Evolutionary conservation across 441 rosid genomes (phyloP).

Genomic region (Croton setiger): DNA sequence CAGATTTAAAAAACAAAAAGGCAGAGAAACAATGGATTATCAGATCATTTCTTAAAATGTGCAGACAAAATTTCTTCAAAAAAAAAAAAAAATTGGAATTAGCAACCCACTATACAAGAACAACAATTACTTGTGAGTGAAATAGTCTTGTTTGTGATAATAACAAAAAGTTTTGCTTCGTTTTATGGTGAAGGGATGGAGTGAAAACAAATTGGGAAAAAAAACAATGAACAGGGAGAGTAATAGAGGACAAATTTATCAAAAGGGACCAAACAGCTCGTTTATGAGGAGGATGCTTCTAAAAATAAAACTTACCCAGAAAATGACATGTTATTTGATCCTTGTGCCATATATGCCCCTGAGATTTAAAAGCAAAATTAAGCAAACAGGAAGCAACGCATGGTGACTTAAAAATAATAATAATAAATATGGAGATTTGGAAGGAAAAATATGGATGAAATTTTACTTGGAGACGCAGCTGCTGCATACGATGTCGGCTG

Average conservation of each 20-base stretch:
- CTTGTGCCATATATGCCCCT: conserved; percentile 49
- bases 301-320: conserved; percentile 37
- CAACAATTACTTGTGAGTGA: not conserved
- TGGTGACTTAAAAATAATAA: not conserved
- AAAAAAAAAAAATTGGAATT: no score
- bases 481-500: conserved; percentile 39
- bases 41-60: not conserved
- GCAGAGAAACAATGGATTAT: not conserved
- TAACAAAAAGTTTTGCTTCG: not conserved
- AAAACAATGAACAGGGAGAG: not conserved
- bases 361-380: conserved; percentile 28
- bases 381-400: conserved; percentile 12
- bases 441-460: not conserved
- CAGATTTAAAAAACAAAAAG: not conserved
- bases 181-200: not conserved
- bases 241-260: not conserved
- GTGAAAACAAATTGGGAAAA: not conserved
- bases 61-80: no score
- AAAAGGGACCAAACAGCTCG: not conserved
- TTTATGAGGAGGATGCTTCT: not conserved
- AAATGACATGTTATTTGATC: conserved; percentile 24
- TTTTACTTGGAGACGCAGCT: conserved; percentile 45
- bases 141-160: no score
- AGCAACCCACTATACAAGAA: not conserved
- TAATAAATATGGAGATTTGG: not conserved